Percentiles rank a stretch among this genome's conserved stretches.
phyloP scores from a whole-genome alignment of 2,329 filamentous ascomycete genomes.

The Albifimbria verrucaria region DNA sequence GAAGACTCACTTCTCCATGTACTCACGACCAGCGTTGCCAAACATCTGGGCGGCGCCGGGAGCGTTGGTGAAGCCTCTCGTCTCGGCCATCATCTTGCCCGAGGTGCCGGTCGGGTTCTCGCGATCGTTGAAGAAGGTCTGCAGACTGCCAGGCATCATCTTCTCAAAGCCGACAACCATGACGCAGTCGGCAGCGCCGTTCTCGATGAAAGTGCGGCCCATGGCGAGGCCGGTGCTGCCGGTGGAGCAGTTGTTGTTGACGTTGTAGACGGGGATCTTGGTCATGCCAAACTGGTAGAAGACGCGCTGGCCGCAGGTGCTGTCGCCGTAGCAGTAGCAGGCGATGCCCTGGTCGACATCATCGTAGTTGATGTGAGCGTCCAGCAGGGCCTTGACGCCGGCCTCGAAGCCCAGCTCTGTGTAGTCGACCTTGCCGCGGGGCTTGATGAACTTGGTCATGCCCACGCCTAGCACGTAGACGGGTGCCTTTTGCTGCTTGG shows the following conservation, averaged over 20 bases:
- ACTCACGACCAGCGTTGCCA: constrained; percentile 88
- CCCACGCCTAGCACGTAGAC: constrained; percentile 93
- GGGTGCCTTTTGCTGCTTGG: constrained; percentile 44
- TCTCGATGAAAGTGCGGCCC: constrained; percentile 73
- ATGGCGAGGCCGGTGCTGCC: constrained; percentile 89
- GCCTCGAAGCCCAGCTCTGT: constrained; percentile 92
- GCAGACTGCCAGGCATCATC: constrained; percentile 90
- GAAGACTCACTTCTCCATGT: constrained; percentile 77
- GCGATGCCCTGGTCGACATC: constrained; percentile 92
- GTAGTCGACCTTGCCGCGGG: constrained; percentile 89
- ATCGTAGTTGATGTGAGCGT: constrained; percentile 91
- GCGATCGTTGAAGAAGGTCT: constrained; percentile 81
- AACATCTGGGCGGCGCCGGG: constrained; percentile 91
- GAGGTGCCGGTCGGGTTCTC: constrained; percentile 74
- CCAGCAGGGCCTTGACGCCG: constrained; percentile 79
- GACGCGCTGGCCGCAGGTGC: constrained; percentile 89
- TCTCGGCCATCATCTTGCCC: constrained; percentile 75
- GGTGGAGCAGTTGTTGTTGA: constrained; percentile 98
- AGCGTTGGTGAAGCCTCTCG: constrained; percentile 75
- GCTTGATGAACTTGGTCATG: constrained; percentile 99
- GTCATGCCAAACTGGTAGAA: constrained; percentile 99
- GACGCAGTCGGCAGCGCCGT: constrained; percentile 82
- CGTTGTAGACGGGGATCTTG: constrained; percentile 92
- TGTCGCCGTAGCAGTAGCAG: constrained; percentile 98
- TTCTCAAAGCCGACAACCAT: constrained; percentile 96